These are phyloP conservation scores for Salvia hispanica DNA, from an alignment of 257 asterid genomes.

Conservation along the genomic window DNA sequence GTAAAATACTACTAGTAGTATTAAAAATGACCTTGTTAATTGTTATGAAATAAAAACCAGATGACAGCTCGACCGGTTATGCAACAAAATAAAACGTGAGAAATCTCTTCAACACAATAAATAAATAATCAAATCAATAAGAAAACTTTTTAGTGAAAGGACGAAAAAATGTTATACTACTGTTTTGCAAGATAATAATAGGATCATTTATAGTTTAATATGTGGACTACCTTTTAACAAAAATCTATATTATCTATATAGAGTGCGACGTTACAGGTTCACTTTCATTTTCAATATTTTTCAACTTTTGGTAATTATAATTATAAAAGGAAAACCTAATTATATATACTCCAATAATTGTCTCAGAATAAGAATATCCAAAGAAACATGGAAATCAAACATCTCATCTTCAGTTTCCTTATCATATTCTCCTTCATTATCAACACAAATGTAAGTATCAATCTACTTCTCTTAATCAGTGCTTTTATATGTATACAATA, in stretches of 20 bases:
- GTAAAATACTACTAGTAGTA: no score
- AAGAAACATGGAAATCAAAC: slow-evolving; percentile 9
- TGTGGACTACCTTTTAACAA: not conserved
- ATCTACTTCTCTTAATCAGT: not conserved
- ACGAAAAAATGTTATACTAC: no score
- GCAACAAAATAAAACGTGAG: no score
- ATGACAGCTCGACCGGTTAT: no score
- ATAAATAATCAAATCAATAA: no score
- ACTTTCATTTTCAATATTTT: not conserved
- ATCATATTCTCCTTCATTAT: slow-evolving; percentile 9
- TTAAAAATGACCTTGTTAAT: no score
- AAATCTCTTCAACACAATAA: no score
- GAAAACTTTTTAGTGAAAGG: no score
- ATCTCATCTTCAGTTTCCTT: slow-evolving; percentile 13
- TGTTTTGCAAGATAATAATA: no score
- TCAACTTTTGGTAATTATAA: not conserved
- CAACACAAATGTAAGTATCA: slow-evolving; percentile 11
- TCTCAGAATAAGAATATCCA: not conserved
- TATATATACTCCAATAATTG: not conserved
- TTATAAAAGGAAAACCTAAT: not conserved
- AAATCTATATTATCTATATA: not conserved
- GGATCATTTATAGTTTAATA: no score
- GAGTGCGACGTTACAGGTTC: not conserved
- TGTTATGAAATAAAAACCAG: no score
- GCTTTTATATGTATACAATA: not conserved